These are phyloP conservation scores for Cladosporium sp. DNA, from an alignment of 2,329 filamentous ascomycete genomes.

Conservation along the genomic window DNA sequence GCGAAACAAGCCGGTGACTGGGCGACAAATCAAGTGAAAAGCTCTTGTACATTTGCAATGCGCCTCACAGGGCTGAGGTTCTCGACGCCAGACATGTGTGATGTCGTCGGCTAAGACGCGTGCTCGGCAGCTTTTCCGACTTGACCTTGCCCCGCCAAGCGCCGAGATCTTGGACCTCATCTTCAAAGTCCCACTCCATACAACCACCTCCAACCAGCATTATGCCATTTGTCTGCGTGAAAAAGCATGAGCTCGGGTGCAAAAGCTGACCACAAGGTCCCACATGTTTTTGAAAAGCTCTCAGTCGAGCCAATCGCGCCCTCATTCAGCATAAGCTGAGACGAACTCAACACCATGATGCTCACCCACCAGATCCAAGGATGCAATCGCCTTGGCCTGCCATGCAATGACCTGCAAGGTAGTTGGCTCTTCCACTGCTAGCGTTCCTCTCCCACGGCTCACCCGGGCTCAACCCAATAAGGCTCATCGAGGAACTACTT, in stretches of 20 bases:
- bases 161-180: not conserved
- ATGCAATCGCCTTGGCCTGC: conserved; percentile 2
- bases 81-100: no score
- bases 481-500: not conserved
- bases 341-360: not conserved
- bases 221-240: not conserved
- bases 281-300: no score
- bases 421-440: not conserved
- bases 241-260: not conserved
- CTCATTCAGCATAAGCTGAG: not conserved
- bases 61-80: no score
- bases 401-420: conserved; percentile 1
- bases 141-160: not conserved
- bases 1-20: no score
- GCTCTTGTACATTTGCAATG: no score
- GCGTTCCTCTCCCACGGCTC: not conserved
- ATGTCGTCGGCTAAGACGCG: no score
- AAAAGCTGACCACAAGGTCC: no score
- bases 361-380: not conserved
- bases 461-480: not conserved
- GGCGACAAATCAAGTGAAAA: no score
- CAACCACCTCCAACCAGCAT: not conserved
- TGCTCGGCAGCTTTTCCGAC: not conserved
- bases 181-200: not conserved
- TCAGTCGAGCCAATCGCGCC: no score